Percentiles rank a stretch among this genome's conserved stretches.
Conservation (phyloP, 495 filamentous ascomycete genomes). For the Terfezia claveryi region DNA sequence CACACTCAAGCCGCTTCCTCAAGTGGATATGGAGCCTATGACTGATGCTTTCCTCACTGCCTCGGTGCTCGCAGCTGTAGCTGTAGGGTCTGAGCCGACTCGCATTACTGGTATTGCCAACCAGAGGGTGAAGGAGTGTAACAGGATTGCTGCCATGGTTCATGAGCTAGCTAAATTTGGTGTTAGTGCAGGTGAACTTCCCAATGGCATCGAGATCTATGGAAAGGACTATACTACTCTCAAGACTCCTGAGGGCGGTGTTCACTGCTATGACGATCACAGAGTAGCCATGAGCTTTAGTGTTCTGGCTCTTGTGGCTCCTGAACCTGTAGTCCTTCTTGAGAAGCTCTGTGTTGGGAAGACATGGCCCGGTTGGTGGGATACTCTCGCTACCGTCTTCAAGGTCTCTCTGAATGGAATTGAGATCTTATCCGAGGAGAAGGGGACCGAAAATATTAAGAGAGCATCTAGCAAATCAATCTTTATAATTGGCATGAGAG, state of each 20-base stretch:
- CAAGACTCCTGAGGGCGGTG: constrained; percentile 37
- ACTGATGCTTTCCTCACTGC: constrained; percentile 96
- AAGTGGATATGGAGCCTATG: constrained; percentile 96
- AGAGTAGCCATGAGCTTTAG: constrained; percentile 97
- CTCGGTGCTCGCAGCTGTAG: constrained; percentile 77
- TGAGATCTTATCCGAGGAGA: constrained; percentile 28
- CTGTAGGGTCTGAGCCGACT: constrained; percentile 50
- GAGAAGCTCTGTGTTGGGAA: constrained; percentile 89
- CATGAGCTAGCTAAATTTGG: constrained; percentile 92
- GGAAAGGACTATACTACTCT: constrained; percentile 41
- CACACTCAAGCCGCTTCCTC: constrained; percentile 39
- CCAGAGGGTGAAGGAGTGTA: constrained; percentile 95
- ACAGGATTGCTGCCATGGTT: constrained; percentile 90
- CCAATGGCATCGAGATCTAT: constrained; percentile 76
- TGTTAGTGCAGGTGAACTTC: constrained; percentile 62
- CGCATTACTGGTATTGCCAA: constrained; percentile 88
- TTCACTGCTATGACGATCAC: constrained; percentile 95
- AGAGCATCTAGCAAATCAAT: constrained; percentile 34
- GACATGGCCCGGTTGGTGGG: constrained; percentile 99
- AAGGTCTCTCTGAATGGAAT: constrained; percentile 47
- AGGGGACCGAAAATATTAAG: constrained; percentile 20
- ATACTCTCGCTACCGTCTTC: constrained; percentile 56
- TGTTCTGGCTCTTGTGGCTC: constrained; percentile 59
- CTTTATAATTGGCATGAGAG: constrained; percentile 93
- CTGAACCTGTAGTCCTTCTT: constrained; percentile 50